Conservation (phyloP, 148 eudicot genomes). For the Rhododendron vialii region DNA sequence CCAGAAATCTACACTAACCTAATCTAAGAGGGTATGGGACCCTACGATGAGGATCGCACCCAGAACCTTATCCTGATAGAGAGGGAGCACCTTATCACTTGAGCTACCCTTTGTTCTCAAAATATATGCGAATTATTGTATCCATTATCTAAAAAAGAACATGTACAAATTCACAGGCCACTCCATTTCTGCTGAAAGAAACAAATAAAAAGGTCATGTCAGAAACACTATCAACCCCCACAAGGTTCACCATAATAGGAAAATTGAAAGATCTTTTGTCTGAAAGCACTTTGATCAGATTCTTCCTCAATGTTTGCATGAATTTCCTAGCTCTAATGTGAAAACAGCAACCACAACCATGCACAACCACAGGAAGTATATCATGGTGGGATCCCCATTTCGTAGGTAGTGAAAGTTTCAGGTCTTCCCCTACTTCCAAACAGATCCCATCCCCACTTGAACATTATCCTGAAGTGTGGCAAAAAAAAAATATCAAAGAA, state of each 20-base stretch:
- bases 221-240: background rate
- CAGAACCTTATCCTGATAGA: background rate
- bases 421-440: background rate
- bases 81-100: background rate
- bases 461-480: background rate
- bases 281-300: background rate
- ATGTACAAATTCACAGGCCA: background rate
- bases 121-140: too few species aligned
- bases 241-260: background rate
- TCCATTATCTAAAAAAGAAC: background rate
- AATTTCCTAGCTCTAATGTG: background rate
- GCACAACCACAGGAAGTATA: background rate
- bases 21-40: background rate
- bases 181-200: background rate
- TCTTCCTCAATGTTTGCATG: background rate
- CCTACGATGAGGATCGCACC: background rate
- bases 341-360: background rate
- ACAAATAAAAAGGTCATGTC: background rate
- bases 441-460: background rate
- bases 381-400: background rate
- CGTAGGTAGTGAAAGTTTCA: background rate
- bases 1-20: too few species aligned
- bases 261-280: background rate
- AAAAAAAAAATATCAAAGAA: background rate
- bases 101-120: background rate